Conservation (phyloP, 768 basidiomycete species). For the Lactifluus pinguis region DNA sequence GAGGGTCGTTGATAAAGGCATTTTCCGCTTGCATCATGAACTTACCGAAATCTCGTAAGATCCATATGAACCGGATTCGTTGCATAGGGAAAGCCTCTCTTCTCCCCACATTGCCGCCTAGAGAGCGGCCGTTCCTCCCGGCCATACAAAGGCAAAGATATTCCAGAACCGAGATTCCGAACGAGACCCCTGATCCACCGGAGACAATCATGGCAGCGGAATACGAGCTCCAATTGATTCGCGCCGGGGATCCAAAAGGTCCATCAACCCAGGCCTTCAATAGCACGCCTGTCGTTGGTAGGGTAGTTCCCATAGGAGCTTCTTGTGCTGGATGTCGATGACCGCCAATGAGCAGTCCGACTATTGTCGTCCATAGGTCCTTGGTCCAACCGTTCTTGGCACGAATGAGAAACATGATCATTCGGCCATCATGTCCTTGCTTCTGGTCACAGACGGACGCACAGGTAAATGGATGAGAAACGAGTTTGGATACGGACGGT, state of each 20-base stretch:
- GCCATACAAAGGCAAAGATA: slow-evolving; percentile 51
- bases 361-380: slow-evolving; percentile 51
- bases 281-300: slow-evolving; percentile 41
- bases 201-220: slow-evolving; percentile 54
- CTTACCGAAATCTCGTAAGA: slow-evolving; percentile 67
- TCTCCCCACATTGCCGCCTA: slow-evolving; percentile 41
- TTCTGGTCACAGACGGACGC: slow-evolving; percentile 48
- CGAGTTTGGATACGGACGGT: slow-evolving; percentile 51
- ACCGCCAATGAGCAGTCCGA: slow-evolving; percentile 27
- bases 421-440: slow-evolving; percentile 38
- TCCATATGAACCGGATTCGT: slow-evolving; percentile 68
- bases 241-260: slow-evolving; percentile 56
- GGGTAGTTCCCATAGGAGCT: slow-evolving; percentile 23
- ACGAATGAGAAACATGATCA: slow-evolving; percentile 59
- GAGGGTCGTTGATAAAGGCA: background rate
- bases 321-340: slow-evolving; percentile 26
- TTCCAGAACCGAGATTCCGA: slow-evolving; percentile 57
- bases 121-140: slow-evolving; percentile 39
- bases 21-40: slow-evolving; percentile 3
- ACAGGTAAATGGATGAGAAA: slow-evolving; percentile 68
- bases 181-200: slow-evolving; percentile 72
- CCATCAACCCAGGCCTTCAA: slow-evolving; percentile 54
- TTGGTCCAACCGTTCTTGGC: slow-evolving; percentile 63
- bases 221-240: slow-evolving; percentile 50
- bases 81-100: slow-evolving; percentile 34